These are phyloP conservation scores for Hygrocybe punicea DNA, from an alignment of 768 basidiomycete species.

Conservation along the genomic window DNA sequence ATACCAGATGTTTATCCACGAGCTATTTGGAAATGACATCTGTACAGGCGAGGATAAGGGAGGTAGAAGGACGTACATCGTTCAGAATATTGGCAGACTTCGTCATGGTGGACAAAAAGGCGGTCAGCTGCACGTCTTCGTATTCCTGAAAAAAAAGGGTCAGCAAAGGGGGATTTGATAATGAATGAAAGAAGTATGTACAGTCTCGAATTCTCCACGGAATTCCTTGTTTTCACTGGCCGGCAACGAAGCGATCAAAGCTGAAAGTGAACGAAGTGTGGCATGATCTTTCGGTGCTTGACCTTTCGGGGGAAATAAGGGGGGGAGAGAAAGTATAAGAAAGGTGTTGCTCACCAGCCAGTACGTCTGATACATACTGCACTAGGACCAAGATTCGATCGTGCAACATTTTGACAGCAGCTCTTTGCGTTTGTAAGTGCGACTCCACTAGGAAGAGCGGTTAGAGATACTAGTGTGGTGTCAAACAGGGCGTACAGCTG, in stretches of 20 bases:
- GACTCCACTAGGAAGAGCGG: constrained; percentile 65
- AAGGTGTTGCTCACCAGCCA: constrained; percentile 52
- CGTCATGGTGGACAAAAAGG: constrained; percentile 82
- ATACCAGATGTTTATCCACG: constrained; percentile 75
- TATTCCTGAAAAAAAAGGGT: constrained; percentile 64
- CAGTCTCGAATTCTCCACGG: constrained; percentile 85
- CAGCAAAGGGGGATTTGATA: background rate
- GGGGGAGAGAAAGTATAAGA: background rate
- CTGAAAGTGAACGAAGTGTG: constrained; percentile 78
- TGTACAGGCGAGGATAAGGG: constrained; percentile 7
- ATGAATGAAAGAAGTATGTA: constrained; percentile 32
- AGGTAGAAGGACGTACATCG: constrained; percentile 56
- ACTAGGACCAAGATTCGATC: constrained; percentile 84
- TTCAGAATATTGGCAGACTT: constrained; percentile 85
- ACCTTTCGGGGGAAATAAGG: constrained; percentile 40
- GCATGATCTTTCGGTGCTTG: constrained; percentile 73
- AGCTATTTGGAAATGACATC: constrained; percentile 40
- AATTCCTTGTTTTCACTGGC: constrained; percentile 81
- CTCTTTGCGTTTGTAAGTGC: constrained; percentile 85
- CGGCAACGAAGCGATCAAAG: constrained; percentile 83
- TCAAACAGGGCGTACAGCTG: constrained; percentile 53
- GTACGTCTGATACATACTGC: constrained; percentile 77
- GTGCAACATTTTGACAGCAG: constrained; percentile 95
- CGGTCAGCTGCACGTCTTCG: constrained; percentile 90
- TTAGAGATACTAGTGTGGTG: constrained; percentile 1